Base-by-base conservation (phyloP, 768 basidiomycete species). In the Lactarius vividus region DNA sequence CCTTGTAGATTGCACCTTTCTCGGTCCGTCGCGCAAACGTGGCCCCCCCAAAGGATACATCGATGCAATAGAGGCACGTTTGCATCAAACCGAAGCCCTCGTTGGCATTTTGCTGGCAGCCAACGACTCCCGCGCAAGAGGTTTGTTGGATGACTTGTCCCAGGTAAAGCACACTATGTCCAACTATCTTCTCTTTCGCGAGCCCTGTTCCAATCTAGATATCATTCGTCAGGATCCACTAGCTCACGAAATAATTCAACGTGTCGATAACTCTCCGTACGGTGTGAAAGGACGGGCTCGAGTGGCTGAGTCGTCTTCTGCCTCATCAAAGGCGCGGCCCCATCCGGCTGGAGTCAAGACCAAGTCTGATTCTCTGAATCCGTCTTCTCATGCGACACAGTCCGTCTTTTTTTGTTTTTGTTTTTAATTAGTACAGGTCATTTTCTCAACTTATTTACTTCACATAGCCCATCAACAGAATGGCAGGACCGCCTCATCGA, bases 1-100 rank as follows among this genome's bases (percentile, higher is more conserved):
- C 39, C 44, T 46, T 53, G 58, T 73, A 91, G 88, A 84, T 23
- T 92, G 89, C 73, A 91, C 91, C 0, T 91, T 89, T 76, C 80
- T 91, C 46, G 88, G 88, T 2, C 89, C 89, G 9, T 91, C 89
- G 15, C 84, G 88, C 70, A 90, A 90, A 74, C 88, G 93, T 69
- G 93, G 93, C 2, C 90, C 91, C 3, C 91, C 92, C n/a, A 93
- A 92, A 73, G 94, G 94, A 1, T 96, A 96, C 80, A 95, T 96
- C 73, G 93, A 96, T 72, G 93, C 93, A 33, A 94, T 96, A 71
- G 94, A 96, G 77, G 90, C 91, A 16, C 85, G 92, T 16, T 79
- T 96, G 6, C 94, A 96, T 71, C 92, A 96, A 73, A 92, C 93
- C 20, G 94, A 96, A 74, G 94, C 94, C 0, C 80, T 96, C 49